phyloP scores from a whole-genome alignment of 331 rosid species.

The Quercus phellos region DNA sequence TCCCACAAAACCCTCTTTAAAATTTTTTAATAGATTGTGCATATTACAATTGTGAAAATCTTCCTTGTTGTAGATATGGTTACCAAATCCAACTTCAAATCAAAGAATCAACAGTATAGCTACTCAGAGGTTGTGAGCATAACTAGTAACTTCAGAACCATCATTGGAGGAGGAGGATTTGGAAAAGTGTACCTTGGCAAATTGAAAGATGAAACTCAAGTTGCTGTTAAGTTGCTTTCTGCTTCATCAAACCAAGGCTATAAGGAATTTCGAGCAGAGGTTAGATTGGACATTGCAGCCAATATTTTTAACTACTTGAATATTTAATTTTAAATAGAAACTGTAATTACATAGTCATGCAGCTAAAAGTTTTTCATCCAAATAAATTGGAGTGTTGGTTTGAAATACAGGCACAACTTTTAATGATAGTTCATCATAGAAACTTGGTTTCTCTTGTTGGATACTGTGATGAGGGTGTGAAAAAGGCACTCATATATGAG shows the following conservation, averaged over 20 bases:
- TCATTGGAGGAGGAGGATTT: slow-evolving; percentile 30
- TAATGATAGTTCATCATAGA: slow-evolving; percentile 19
- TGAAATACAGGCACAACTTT: slow-evolving; percentile 16
- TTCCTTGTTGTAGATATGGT: not conserved
- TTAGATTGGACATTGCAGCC: not conserved
- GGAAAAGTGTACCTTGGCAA: slow-evolving; percentile 28
- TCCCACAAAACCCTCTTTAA: too few species aligned
- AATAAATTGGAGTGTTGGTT: not conserved
- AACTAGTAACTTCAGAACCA: slow-evolving; percentile 4
- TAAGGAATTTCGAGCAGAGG: slow-evolving; percentile 29
- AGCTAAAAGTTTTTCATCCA: not conserved
- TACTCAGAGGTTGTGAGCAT: slow-evolving; percentile 3
- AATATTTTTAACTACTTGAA: not conserved
- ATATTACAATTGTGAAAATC: too few species aligned
- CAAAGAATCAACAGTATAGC: not conserved
- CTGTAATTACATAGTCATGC: not conserved
- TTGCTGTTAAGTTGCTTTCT: slow-evolving; percentile 26
- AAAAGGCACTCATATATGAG: slow-evolving; percentile 22
- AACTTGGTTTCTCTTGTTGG: slow-evolving; percentile 30
- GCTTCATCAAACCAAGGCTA: slow-evolving; percentile 25
- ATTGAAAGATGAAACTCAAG: slow-evolving; percentile 7
- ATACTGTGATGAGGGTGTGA: slow-evolving; percentile 4
- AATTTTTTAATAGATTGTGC: not conserved
- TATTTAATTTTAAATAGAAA: not conserved
- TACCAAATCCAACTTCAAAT: not conserved